Percentiles rank a stretch among this genome's conserved stretches.
These are phyloP conservation scores for Sporothrix euskadiensis DNA, from an alignment of 2,329 filamentous ascomycete species.

Conservation along the genomic window DNA sequence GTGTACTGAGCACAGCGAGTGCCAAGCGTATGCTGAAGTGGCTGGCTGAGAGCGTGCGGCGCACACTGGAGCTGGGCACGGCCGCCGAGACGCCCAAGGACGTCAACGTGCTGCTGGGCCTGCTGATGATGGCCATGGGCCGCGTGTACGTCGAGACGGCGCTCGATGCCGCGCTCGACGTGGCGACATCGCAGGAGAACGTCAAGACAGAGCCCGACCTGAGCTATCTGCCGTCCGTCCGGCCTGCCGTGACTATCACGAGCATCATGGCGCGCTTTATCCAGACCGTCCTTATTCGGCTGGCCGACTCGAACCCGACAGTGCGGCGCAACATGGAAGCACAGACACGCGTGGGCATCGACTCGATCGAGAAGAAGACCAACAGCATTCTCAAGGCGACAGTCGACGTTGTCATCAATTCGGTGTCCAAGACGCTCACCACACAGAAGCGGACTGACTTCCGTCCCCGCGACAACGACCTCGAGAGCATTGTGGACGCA, in stretches of 20 bases:
- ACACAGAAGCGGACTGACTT: slow-evolving; percentile 88
- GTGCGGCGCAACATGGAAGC: slow-evolving; percentile 89
- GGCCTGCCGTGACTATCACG: slow-evolving; percentile 81
- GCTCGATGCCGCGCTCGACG: slow-evolving; percentile 69
- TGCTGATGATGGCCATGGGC: slow-evolving; percentile 84
- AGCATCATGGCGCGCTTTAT: slow-evolving; percentile 94
- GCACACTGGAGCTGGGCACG: slow-evolving; percentile 86
- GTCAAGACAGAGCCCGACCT: slow-evolving; percentile 85
- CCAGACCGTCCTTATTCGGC: slow-evolving; percentile 81
- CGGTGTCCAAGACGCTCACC: slow-evolving; percentile 69
- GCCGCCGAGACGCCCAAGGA: slow-evolving; percentile 91
- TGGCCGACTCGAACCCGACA: slow-evolving; percentile 86
- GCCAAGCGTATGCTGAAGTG: slow-evolving; percentile 98
- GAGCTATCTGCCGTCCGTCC: slow-evolving; percentile 74
- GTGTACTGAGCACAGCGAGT: slow-evolving; percentile 75
- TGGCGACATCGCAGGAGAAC: slow-evolving; percentile 73
- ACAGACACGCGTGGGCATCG: slow-evolving; percentile 69
- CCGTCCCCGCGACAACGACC: slow-evolving; percentile 76
- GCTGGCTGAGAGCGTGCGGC: slow-evolving; percentile 90
- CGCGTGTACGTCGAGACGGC: slow-evolving; percentile 73
- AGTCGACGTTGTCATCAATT: slow-evolving; percentile 70
- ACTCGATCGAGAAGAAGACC: slow-evolving; percentile 82
- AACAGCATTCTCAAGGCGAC: slow-evolving; percentile 59
- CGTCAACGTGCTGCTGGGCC: slow-evolving; percentile 77
- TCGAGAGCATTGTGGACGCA: slow-evolving; percentile 63